phyloP scores from a whole-genome alignment of 257 asterid species.

The Nicotiana obtusifolia region DNA sequence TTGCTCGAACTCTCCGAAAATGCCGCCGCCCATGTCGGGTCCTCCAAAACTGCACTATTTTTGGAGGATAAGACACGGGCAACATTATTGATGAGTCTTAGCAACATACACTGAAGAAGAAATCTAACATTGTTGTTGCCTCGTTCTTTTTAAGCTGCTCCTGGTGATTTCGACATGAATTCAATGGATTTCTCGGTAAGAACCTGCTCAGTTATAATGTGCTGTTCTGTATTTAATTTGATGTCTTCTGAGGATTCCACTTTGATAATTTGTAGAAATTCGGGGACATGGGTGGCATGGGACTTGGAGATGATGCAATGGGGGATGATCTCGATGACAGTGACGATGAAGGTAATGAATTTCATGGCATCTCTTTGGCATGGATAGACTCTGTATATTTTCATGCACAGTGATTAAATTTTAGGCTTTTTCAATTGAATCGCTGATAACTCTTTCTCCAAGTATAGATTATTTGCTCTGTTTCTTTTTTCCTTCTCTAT shows the following conservation, averaged over 20 bases:
- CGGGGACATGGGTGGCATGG: slow-evolving; percentile 44
- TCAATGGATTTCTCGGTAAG: slow-evolving; percentile 96
- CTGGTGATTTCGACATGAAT: slow-evolving; percentile 67
- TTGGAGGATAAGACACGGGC: not conserved
- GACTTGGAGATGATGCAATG: slow-evolving; percentile 24
- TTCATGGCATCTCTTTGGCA: not conserved
- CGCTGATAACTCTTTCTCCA: not conserved
- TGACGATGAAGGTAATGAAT: slow-evolving; percentile 74
- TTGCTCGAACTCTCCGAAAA: too few relatives aligned
- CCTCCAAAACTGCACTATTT: too few relatives aligned
- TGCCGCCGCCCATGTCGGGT: too few relatives aligned
- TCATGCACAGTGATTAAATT: too few relatives aligned
- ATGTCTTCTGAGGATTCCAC: slow-evolving; percentile 14
- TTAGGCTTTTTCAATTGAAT: not conserved
- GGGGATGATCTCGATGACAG: slow-evolving; percentile 74
- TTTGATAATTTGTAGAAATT: slow-evolving; percentile 43
- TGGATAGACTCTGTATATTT: not conserved
- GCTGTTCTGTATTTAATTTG: not conserved
- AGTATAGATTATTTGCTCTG: too few relatives aligned
- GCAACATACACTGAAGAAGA: not conserved
- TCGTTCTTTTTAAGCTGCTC: slow-evolving; percentile 36
- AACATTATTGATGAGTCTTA: too few relatives aligned
- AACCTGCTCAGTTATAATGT: not conserved
- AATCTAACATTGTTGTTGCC: not conserved
- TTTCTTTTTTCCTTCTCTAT: too few relatives aligned